Percentiles rank a stretch among this genome's conserved stretches.
Conservation (phyloP, 2,329 filamentous ascomycete species). For the Gnomoniopsis smithogilvyi region DNA sequence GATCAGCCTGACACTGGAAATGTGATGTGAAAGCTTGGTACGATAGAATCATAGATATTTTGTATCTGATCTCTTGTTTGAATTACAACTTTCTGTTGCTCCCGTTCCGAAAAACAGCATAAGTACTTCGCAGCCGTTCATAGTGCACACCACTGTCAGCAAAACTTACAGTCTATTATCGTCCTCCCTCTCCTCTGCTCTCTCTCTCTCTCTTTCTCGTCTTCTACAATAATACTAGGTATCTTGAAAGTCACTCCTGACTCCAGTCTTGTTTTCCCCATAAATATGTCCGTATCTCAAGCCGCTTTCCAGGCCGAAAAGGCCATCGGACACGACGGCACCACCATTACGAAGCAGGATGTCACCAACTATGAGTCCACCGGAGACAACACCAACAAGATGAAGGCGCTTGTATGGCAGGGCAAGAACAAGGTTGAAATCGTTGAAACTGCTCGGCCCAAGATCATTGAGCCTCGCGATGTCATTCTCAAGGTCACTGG, state of each 20-base stretch:
- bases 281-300: conserved; percentile 57
- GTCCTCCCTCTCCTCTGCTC: too few species aligned
- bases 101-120: too few species aligned
- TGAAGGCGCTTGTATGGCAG: conserved; percentile 81
- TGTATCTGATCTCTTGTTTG: too few species aligned
- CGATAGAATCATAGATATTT: too few species aligned
- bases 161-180: too few species aligned
- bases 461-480: conserved; percentile 68
- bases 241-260: not conserved
- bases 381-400: conserved; percentile 54
- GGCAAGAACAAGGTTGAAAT: conserved; percentile 77
- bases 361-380: conserved; percentile 55
- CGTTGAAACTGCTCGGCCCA: conserved; percentile 66
- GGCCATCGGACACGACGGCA: conserved; percentile 63
- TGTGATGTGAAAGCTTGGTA: too few species aligned
- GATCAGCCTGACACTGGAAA: too few species aligned
- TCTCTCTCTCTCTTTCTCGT: too few species aligned
- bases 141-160: too few species aligned
- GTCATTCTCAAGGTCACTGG: conserved; percentile 77
- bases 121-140: too few species aligned
- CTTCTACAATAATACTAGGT: not conserved
- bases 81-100: too few species aligned
- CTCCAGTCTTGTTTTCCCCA: not conserved
- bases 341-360: conserved; percentile 65
- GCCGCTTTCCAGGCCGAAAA: conserved; percentile 67